Evolutionary conservation across 352 stramenopile genomes (phyloP).

Genomic region (Pseudoperonospora humuli): DNA sequence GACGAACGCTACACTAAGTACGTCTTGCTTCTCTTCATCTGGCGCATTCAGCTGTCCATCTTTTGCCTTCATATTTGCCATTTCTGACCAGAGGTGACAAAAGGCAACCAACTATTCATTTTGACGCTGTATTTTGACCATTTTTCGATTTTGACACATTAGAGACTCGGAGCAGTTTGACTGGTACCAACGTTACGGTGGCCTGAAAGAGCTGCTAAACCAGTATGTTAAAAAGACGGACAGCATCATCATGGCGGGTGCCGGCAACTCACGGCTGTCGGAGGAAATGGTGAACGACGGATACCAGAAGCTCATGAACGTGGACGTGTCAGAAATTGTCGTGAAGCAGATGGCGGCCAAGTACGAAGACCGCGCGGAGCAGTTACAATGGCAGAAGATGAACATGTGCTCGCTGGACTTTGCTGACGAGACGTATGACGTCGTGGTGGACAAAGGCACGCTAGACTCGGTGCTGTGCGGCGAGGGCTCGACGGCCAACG

Average conservation of each 20-base stretch:
- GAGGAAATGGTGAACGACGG: constrained; percentile 95
- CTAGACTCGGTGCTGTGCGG: constrained; percentile 94
- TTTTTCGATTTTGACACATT: not conserved
- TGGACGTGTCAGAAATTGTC: constrained; percentile 92
- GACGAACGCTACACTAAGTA: constrained; percentile 93
- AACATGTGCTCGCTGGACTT: constrained; percentile 92
- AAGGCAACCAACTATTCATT: too few species aligned
- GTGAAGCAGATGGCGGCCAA: constrained; percentile 92
- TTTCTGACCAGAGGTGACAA: not conserved
- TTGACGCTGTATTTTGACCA: too few species aligned
- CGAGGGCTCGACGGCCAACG: constrained; percentile 92
- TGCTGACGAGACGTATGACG: constrained; percentile 91
- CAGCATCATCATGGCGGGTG: constrained; percentile 88
- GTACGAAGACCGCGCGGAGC: constrained; percentile 87
- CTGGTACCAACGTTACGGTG: constrained; percentile 92
- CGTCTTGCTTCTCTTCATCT: constrained; percentile 6
- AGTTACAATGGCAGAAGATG: constrained; percentile 93
- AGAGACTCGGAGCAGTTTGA: constrained; percentile 92
- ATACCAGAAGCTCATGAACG: constrained; percentile 93
- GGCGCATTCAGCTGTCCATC: not conserved
- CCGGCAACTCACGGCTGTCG: constrained; percentile 90
- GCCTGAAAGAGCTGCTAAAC: constrained; percentile 82
- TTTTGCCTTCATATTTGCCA: not conserved
- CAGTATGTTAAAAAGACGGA: constrained; percentile 94
- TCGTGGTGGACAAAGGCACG: constrained; percentile 92